These are phyloP conservation scores for Neurospora crassa DNA, from an alignment of 2,329 filamentous ascomycete genomes.

Conservation along the genomic window DNA sequence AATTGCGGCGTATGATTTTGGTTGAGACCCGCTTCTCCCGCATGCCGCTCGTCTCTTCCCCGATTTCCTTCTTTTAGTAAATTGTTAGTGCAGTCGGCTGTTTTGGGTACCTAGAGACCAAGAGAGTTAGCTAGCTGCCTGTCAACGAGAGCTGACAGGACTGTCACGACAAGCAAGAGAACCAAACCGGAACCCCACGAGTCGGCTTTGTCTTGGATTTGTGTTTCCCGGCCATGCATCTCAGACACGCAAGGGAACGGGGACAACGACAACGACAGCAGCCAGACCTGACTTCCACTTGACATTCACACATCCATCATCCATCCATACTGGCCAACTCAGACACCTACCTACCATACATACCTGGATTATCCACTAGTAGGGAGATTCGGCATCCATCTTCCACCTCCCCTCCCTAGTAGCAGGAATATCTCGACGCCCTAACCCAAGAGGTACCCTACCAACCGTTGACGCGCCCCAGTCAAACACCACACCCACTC, in stretches of 20 bases:
- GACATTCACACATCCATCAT: constrained; percentile 2
- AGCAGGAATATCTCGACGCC: background rate
- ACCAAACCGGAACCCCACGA: constrained; percentile 14
- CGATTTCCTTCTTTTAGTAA: constrained; percentile 17
- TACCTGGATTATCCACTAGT: background rate
- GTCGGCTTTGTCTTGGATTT: constrained; percentile 18
- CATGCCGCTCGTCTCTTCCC: constrained; percentile 18
- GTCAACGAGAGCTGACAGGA: background rate
- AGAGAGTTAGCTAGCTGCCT: background rate
- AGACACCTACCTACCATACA: constrained; percentile 9
- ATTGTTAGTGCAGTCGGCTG: constrained; percentile 21
- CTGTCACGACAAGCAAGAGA: constrained; percentile 6
- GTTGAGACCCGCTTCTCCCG: constrained; percentile 19
- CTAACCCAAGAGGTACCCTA: background rate
- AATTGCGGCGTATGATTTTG: constrained; percentile 6
- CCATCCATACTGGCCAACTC: constrained; percentile 15
- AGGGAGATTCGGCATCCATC: background rate
- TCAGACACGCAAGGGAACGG: constrained; percentile 14
- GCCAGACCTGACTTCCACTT: background rate
- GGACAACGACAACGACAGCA: constrained; percentile 6
- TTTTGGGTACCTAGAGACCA: background rate
- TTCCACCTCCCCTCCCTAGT: background rate
- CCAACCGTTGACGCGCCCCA: background rate
- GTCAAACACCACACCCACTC: background rate
- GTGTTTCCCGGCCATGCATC: constrained; percentile 15